Conservation (phyloP, 169 alveolate species). For the Plasmodium gaboni region DNA sequence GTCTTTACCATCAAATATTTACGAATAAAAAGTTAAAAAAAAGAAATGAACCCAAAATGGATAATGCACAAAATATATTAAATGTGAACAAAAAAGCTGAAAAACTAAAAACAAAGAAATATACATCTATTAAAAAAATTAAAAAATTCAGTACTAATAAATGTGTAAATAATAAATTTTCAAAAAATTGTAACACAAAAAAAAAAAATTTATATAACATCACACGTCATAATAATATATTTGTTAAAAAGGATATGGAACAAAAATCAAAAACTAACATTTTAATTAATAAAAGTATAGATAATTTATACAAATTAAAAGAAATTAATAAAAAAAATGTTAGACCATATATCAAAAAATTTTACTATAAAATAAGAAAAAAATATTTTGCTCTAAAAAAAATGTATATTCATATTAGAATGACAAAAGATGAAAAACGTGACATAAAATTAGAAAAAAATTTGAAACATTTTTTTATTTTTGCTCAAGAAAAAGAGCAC, state of each 20-base stretch:
- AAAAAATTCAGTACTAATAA: neutral
- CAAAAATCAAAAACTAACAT: neutral
- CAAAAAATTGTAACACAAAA: neutral
- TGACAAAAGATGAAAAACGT: neutral
- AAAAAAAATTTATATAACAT: too few species aligned
- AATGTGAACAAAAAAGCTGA: neutral
- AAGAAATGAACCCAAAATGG: slow-evolving; percentile 11
- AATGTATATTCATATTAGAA: slow-evolving; percentile 17
- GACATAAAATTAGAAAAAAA: neutral
- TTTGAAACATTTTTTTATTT: slow-evolving; percentile 8
- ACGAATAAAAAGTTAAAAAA: slow-evolving; percentile 37
- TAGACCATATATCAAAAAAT: slow-evolving; percentile 58
- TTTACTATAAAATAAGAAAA: slow-evolving; percentile 64
- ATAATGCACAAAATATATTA: neutral
- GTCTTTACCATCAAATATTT: slow-evolving; percentile 61
- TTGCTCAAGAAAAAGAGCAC: slow-evolving; percentile 15
- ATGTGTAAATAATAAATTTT: neutral
- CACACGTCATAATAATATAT: too few species aligned
- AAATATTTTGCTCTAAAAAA: slow-evolving; percentile 55
- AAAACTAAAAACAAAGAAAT: slow-evolving; percentile 4
- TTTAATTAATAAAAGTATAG: slow-evolving; percentile 15
- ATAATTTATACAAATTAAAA: slow-evolving; percentile 36
- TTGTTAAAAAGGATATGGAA: neutral
- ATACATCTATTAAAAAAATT: neutral
- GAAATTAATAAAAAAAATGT: slow-evolving; percentile 36